phyloP scores from a whole-genome alignment of 163 green algal species.

The Scenedesmus sp. region DNA sequence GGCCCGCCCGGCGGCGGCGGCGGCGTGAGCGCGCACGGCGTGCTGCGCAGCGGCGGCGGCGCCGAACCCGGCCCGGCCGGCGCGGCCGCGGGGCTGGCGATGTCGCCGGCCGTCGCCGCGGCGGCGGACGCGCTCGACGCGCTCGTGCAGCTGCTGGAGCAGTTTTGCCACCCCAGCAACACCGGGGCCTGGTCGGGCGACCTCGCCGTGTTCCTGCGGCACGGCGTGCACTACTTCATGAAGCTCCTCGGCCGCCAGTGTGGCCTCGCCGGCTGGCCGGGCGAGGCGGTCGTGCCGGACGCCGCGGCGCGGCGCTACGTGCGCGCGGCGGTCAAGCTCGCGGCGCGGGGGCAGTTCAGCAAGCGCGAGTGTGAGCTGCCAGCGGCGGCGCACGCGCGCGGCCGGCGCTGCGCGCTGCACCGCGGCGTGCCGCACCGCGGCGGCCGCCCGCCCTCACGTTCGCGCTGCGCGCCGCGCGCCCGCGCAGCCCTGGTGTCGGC shows the following conservation, averaged over 20 bases:
- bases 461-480: background rate
- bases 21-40: conserved; percentile 10
- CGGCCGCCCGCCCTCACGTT: too few species aligned
- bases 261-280: conserved; percentile 1
- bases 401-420: too few species aligned
- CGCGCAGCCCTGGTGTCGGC: conserved; percentile 41
- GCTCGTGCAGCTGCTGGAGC: conserved; percentile 80
- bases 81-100: conserved; percentile 19
- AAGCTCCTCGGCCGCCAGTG: conserved; percentile 43
- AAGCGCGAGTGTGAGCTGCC: conserved; percentile 70
- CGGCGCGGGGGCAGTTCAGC: conserved; percentile 79
- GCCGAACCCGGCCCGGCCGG: too few species aligned
- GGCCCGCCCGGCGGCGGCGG: background rate
- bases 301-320: conserved; percentile 42
- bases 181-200: conserved; percentile 34
- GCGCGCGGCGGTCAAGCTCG: conserved; percentile 66
- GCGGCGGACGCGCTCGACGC: conserved; percentile 61
- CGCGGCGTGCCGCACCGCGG: background rate
- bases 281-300: conserved; percentile 39
- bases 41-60: background rate
- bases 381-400: background rate
- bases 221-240: conserved; percentile 49
- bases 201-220: conserved; percentile 38
- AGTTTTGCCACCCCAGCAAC: conserved; percentile 94
- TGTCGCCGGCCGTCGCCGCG: conserved; percentile 24